phyloP scores from a whole-genome alignment of 441 rosid species.

The Aquilaria agallochum region DNA sequence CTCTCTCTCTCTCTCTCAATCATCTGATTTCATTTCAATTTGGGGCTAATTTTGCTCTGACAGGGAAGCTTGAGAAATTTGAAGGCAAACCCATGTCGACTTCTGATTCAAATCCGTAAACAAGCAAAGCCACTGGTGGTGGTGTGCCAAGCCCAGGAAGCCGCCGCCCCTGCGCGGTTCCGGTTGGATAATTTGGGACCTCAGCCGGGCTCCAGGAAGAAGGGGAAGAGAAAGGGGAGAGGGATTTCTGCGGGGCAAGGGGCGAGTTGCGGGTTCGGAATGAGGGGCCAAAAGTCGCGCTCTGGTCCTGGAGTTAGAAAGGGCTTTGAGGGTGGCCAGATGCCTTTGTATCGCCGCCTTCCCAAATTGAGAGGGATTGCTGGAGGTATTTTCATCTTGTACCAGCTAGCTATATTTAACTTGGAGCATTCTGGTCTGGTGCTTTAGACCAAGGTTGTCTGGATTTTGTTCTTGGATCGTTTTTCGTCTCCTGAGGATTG shows the following conservation, averaged over 20 bases:
- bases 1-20: not conserved
- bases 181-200: slow-evolving; percentile 83
- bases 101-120: slow-evolving; percentile 21
- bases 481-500: no score
- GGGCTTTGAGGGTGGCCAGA: slow-evolving; percentile 97
- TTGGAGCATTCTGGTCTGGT: no score
- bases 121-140: slow-evolving; percentile 21
- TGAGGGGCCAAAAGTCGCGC: slow-evolving; percentile 95
- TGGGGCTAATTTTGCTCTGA: not conserved
- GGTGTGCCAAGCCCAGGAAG: slow-evolving; percentile 27
- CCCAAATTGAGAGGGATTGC: slow-evolving; percentile 90
- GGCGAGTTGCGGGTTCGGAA: slow-evolving; percentile 91
- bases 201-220: slow-evolving; percentile 89
- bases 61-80: slow-evolving; percentile 43
- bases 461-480: no score
- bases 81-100: slow-evolving; percentile 28
- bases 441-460: no score
- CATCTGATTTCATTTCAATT: not conserved
- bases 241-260: slow-evolving; percentile 94
- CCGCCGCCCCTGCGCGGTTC: slow-evolving; percentile 34
- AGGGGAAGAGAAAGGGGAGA: slow-evolving; percentile 85
- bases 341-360: slow-evolving; percentile 82
- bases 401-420: no score
- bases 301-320: slow-evolving; percentile 87
- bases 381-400: slow-evolving; percentile 47